Evolutionary conservation across 2,329 filamentous ascomycete species (phyloP).

Genomic region (Thelonectria blattea): DNA sequence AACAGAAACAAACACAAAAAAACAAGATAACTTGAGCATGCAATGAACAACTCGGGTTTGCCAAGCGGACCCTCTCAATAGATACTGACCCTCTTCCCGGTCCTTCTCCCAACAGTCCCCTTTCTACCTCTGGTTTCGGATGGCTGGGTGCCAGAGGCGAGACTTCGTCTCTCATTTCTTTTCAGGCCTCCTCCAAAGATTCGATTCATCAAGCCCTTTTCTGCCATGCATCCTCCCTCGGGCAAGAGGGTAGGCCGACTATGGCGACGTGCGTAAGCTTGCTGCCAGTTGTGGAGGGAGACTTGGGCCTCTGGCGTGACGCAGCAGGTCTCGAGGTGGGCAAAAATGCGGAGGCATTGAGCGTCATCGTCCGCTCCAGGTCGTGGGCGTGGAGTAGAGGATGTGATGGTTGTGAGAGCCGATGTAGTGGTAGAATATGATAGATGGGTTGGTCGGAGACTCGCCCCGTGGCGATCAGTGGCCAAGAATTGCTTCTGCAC

Average conservation of each 20-base stretch:
- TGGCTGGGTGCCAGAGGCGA: constrained; percentile 21
- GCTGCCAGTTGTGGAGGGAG: constrained; percentile 57
- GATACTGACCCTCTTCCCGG: constrained; percentile 27
- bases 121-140: constrained; percentile 16
- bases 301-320: constrained; percentile 53
- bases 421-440: constrained; percentile 43
- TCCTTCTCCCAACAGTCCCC: neutral
- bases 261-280: constrained; percentile 51
- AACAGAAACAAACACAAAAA: neutral
- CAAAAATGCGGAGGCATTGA: constrained; percentile 52
- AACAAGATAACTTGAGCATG: neutral
- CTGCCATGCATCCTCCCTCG: constrained; percentile 42
- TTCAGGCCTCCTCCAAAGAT: constrained; percentile 35
- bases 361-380: constrained; percentile 48
- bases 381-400: constrained; percentile 19
- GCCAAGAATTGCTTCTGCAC: constrained; percentile 15
- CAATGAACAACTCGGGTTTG: neutral
- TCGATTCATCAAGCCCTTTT: constrained; percentile 37
- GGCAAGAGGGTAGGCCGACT: constrained; percentile 50
- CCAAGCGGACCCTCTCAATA: constrained; percentile 15
- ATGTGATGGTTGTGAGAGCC: constrained; percentile 36
- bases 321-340: constrained; percentile 54
- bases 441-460: constrained; percentile 37
- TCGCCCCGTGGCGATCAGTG: constrained; percentile 27
- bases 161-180: constrained; percentile 32